Conservation (phyloP, 805 yeast species). For the Kregervanrija delftensis region DNA sequence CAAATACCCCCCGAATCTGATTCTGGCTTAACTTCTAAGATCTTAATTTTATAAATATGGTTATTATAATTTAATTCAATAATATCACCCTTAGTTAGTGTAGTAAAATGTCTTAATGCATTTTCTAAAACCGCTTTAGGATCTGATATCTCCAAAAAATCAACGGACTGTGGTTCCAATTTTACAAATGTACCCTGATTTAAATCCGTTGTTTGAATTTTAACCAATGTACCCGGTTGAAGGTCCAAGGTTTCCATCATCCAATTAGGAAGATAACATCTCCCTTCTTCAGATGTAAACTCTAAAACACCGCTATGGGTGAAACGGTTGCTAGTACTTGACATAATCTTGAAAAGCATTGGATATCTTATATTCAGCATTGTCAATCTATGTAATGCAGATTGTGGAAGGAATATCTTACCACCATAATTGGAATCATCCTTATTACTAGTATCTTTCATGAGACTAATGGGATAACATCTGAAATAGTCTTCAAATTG, state of each 20-base stretch:
- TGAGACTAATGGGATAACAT: conserved; percentile 86
- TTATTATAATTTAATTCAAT: conserved; percentile 83
- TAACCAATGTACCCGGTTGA: conserved; percentile 75
- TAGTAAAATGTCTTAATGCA: conserved; percentile 82
- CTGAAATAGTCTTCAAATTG: conserved; percentile 81
- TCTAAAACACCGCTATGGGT: conserved; percentile 95
- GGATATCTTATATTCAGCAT: conserved; percentile 93
- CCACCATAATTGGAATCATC: conserved; percentile 90
- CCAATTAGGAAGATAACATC: conserved; percentile 94
- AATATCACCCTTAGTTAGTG: conserved; percentile 76
- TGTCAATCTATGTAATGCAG: conserved; percentile 81
- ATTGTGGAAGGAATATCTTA: conserved; percentile 89
- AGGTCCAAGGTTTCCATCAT: conserved; percentile 75
- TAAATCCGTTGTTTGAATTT: conserved; percentile 68
- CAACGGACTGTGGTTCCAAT: conserved; percentile 91
- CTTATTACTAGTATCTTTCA: conserved; percentile 68
- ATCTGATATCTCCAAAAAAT: conserved; percentile 86
- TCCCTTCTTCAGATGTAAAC: conserved; percentile 95
- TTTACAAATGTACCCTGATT: conserved; percentile 86
- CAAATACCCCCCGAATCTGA: conserved; percentile 62
- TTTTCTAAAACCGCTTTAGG: conserved; percentile 96
- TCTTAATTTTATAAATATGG: conserved; percentile 68
- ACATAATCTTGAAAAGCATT: conserved; percentile 79
- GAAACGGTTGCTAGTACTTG: conserved; percentile 46
- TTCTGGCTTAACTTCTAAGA: conserved; percentile 82